Evolutionary conservation across 2,329 filamentous ascomycete species (phyloP), one percentile per base, ranked within the genome.

Genomic region (Epichloe coenophiala): DNA sequence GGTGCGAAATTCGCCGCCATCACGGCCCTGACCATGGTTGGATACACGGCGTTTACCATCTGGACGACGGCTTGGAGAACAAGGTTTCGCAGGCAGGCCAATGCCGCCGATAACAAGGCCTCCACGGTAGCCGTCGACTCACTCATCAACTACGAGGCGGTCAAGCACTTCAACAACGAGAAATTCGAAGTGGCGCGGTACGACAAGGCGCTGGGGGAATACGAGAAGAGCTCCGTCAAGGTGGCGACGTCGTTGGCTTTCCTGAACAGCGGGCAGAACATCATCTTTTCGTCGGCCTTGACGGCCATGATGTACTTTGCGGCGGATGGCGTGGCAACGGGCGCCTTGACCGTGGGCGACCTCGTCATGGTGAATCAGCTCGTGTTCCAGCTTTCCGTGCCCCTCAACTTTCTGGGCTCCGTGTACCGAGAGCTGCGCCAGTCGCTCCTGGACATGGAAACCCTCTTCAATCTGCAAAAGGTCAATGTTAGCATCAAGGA

Each of bases 101-200:
- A 98, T 64, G 88, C 89, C 5, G 94, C 93, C 0, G 94, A 98
- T 60, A 98, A 97, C 68, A 88, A 83, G 63, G 93, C 88, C 0
- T 94, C 91, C 1, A 97, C 91, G 0, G 88, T 97, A 7, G 91
- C 91, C 0, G 90, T 97, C 1, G 93, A 98, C 69, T 95, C 90
- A 1, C 72, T 98, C 47, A 95, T 98, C 73, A 98, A 98, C 71
- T 98, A 96, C 62, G 93, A 98, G 68, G 91, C 94, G 13, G 93
- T 98, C 63, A 98, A 98, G 69, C 95, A 97, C 71, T 98, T 97
- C 72, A 98, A 98, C 72, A 98, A 98, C 62, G 94, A 98, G 63
- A 88, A 86, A 57, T 97, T 89, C 57, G 93, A 98, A 70, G 88
- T 95, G 42, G 77, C 79, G 35, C 81, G 93, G 41, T 98, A 98